phyloP scores from a whole-genome alignment of 2,329 filamentous ascomycete genomes.

The Fusarium pseudograminearum region DNA sequence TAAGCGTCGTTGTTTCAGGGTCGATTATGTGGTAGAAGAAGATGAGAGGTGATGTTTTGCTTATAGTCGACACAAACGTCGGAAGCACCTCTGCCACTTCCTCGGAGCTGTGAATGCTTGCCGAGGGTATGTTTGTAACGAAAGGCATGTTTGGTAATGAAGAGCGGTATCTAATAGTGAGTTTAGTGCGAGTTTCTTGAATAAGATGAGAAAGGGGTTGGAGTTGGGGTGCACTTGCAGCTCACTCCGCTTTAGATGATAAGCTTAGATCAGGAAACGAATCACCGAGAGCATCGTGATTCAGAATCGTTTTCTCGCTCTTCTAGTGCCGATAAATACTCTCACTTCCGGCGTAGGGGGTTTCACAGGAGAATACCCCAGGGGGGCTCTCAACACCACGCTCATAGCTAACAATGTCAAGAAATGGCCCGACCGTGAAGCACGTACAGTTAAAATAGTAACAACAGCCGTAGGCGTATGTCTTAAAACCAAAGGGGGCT shows the following conservation, averaged over 20 bases:
- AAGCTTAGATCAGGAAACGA: background rate
- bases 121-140: background rate
- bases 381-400: background rate
- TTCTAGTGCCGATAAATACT: background rate
- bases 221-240: constrained; percentile 10
- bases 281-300: constrained; percentile 4
- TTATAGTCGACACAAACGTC: constrained; percentile 44
- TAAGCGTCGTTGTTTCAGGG: constrained; percentile 40
- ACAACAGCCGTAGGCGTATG: background rate
- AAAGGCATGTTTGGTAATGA: background rate
- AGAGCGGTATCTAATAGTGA: constrained; percentile 7
- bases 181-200: constrained; percentile 13
- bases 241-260: background rate
- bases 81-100: constrained; percentile 22
- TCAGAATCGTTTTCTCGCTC: background rate
- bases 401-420: constrained; percentile 2
- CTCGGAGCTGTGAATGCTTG: constrained; percentile 17
- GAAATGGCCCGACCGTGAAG: background rate
- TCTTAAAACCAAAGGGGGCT: background rate
- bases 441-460: background rate
- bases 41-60: constrained; percentile 26
- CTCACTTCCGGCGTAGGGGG: background rate
- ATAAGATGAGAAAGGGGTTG: background rate
- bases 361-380: background rate
- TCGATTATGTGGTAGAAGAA: constrained; percentile 53